phyloP scores from a whole-genome alignment of 2,329 filamentous ascomycete genomes.

The Camillea tinctor region DNA sequence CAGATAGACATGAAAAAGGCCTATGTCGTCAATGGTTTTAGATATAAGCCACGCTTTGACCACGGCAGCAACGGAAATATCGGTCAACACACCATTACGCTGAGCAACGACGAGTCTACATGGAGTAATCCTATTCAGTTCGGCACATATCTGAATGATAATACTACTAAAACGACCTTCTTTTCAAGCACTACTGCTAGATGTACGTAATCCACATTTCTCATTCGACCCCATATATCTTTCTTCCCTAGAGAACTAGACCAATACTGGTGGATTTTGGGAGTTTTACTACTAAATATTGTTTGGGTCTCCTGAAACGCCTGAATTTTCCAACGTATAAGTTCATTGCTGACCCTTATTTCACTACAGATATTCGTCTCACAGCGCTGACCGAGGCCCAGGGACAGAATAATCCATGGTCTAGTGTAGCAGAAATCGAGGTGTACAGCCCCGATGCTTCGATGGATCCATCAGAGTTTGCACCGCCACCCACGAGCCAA shows the following conservation, averaged over 20 bases:
- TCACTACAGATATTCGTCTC: slow-evolving; percentile 25
- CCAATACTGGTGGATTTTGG: too few species aligned
- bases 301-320: too few species aligned
- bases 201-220: slow-evolving; percentile 5
- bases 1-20: slow-evolving; percentile 30
- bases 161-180: slow-evolving; percentile 31
- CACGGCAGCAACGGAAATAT: slow-evolving; percentile 28
- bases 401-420: slow-evolving; percentile 26
- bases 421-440: slow-evolving; percentile 34
- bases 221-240: background rate
- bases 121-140: slow-evolving; percentile 29
- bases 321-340: background rate
- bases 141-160: slow-evolving; percentile 32
- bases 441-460: slow-evolving; percentile 26
- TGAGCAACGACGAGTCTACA: slow-evolving; percentile 28
- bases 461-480: slow-evolving; percentile 12
- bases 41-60: slow-evolving; percentile 31
- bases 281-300: too few species aligned
- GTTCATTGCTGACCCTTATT: background rate
- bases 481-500: slow-evolving; percentile 17
- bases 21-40: slow-evolving; percentile 31
- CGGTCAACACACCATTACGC: slow-evolving; percentile 27
- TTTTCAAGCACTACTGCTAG: slow-evolving; percentile 31
- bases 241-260: background rate
- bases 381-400: slow-evolving; percentile 30